A percentile compares a stretch with the other conserved stretches of the same genome.
phyloP scores from a whole-genome alignment of 306 rosid genomes.

The Mucuna pruriens region DNA sequence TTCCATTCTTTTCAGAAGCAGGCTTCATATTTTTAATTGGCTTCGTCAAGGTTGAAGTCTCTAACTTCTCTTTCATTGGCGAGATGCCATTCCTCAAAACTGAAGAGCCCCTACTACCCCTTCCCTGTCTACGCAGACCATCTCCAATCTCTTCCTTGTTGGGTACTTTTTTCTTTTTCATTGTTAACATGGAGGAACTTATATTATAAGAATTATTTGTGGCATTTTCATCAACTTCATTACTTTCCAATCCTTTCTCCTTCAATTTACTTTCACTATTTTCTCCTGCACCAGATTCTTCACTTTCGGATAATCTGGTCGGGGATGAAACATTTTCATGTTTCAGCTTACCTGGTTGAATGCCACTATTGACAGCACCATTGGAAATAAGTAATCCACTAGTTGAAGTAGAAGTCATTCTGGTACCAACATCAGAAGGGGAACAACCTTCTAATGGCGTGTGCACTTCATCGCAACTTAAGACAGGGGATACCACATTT shows the following conservation, averaged over 20 bases:
- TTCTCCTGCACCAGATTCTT: constrained; percentile 73
- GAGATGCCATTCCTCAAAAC: constrained; percentile 55
- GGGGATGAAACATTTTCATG: constrained; percentile 64
- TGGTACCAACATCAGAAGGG: constrained; percentile 67
- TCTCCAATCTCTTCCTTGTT: constrained; percentile 64
- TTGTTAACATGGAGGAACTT: constrained; percentile 46
- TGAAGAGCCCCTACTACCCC: constrained; percentile 64
- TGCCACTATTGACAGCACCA: constrained; percentile 43
- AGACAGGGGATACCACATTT: constrained; percentile 75
- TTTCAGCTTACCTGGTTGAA: constrained; percentile 56
- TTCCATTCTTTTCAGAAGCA: constrained; percentile 69
- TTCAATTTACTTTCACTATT: constrained; percentile 62
- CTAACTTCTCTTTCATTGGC: constrained; percentile 64
- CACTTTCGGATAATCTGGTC: constrained; percentile 74
- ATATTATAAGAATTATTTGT: constrained; percentile 48
- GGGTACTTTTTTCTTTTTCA: constrained; percentile 53
- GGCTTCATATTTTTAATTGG: constrained; percentile 59
- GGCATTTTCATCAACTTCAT: constrained; percentile 55
- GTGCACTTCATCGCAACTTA: constrained; percentile 64
- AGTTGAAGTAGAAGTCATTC: constrained; percentile 51
- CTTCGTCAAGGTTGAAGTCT: constrained; percentile 54
- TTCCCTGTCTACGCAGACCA: constrained; percentile 64
- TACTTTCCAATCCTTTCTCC: constrained; percentile 61
- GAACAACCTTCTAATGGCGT: constrained; percentile 60
- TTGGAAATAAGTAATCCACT: constrained; percentile 61